Base-by-base conservation (phyloP, 1,284 basidiomycete species). In the Quambalaria eucalypti region DNA sequence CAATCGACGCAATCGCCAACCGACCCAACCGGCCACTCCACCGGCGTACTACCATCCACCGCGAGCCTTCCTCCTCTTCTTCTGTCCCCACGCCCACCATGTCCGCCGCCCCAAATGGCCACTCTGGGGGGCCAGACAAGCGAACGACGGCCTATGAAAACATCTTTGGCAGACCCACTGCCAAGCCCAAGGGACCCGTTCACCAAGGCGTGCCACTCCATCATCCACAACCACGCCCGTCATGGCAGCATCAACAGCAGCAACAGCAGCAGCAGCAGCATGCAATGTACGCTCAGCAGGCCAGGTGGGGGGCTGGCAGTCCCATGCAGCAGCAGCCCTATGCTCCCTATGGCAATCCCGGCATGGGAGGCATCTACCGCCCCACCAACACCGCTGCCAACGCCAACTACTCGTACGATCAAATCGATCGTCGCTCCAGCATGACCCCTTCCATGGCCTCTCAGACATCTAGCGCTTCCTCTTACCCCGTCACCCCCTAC, bases 81-180 rank as follows among this genome's bases (percentile, higher is more conserved):
- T n/a, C n/a, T n/a, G n/a, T n/a, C n/a, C n/a, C n/a, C n/a, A n/a
- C n/a, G n/a, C n/a, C n/a, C n/a, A n/a, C n/a, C n/a, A 39, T 39
- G 36, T 21, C 36, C 21, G 36, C 36, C 36, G 36, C 16, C 16
- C 16, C 36, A 14, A 39, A 39, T 12, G 5, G 16, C 10, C 36
- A 39, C 16, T n/a, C 36, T 5, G 42, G 42, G 25, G 42, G 44
- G 16, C 66, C 68, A 44, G 69, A 71, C 57, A 71, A 71, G 55
- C 59, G 69, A 52, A 71, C 69, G 21, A 66, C 66, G 29, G 69
- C 69, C 39, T 71, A 69, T 55, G 68, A 71, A 52, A 69, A 63
- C 60, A 71, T 71, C 60, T 71, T 71, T 51, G 69, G 69, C 28
- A 56, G 69, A n/a, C 69, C 69, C 14, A 59, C 63, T 6, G 66